Percentiles rank a stretch among this genome's conserved stretches.
phyloP scores from a whole-genome alignment of 2,329 filamentous ascomycete species.

The Xylaria arbuscula region DNA sequence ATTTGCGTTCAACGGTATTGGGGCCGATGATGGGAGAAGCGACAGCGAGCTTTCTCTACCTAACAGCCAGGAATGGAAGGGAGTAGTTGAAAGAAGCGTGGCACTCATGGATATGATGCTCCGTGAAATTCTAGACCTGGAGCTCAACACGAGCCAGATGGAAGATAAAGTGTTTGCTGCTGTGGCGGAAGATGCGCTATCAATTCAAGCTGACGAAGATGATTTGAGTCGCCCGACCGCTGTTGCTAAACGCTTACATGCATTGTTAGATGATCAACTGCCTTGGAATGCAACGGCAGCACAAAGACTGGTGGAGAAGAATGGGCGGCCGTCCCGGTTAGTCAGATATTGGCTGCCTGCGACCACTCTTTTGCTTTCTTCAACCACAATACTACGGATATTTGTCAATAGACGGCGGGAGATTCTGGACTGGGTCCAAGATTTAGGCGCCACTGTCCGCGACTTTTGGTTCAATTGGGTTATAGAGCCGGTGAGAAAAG shows the following conservation, averaged over 20 bases:
- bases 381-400: constrained; percentile 85
- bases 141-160: constrained; percentile 71
- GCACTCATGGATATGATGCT: constrained; percentile 88
- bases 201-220: constrained; percentile 62
- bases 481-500: constrained; percentile 81
- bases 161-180: constrained; percentile 73
- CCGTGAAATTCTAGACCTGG: constrained; percentile 73
- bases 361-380: constrained; percentile 78
- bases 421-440: constrained; percentile 81
- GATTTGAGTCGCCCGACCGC: constrained; percentile 64
- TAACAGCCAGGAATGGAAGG: constrained; percentile 68
- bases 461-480: constrained; percentile 99
- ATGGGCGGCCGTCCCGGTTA: constrained; percentile 79
- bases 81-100: constrained; percentile 81
- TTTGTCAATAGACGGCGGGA: constrained; percentile 79
- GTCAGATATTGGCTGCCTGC: constrained; percentile 91
- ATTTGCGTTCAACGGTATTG: constrained; percentile 72
- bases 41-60: constrained; percentile 56
- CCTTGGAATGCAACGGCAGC: constrained; percentile 73
- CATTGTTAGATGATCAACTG: constrained; percentile 75
- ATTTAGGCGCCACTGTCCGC: constrained; percentile 79
- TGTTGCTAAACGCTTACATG: constrained; percentile 73
- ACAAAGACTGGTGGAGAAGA: constrained; percentile 64
- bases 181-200: constrained; percentile 70
- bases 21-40: constrained; percentile 64